phyloP scores from a whole-genome alignment of 306 rosid species.

The Astragalus membranaceus region DNA sequence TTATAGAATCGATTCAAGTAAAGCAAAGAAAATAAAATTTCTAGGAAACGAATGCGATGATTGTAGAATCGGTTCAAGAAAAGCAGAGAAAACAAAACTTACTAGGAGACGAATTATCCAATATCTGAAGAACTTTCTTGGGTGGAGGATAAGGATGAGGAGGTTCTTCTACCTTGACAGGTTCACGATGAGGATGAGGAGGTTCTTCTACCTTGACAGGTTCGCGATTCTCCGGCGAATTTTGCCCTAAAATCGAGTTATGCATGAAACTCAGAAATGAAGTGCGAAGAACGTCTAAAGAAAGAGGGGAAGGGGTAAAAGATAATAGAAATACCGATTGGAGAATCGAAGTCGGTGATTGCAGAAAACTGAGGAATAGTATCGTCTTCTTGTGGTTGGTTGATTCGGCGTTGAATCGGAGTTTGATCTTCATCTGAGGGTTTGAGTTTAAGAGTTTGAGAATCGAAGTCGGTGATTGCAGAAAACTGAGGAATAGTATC shows the following conservation, averaged over 20 bases:
- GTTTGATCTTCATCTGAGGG: conserved; percentile 15
- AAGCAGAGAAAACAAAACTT: not conserved
- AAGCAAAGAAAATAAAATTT: not conserved
- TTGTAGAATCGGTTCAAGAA: not conserved
- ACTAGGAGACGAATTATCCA: conserved; percentile 25
- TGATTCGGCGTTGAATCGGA: conserved; percentile 9
- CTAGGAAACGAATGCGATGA: too few species aligned
- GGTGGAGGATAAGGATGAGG: not conserved
- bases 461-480: conserved; percentile 47
- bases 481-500: conserved; percentile 41
- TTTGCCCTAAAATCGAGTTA: conserved; percentile 13
- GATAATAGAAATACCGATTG: conserved; percentile 22
- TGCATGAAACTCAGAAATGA: not conserved
- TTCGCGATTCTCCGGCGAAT: conserved; percentile 10
- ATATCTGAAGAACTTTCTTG: conserved; percentile 9
- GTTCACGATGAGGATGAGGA: not conserved
- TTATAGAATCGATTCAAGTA: not conserved
- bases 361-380: conserved; percentile 44
- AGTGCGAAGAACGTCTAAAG: not conserved
- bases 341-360: conserved; percentile 46
- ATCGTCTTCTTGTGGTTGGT: not conserved
- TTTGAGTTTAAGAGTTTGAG: conserved; percentile 39
- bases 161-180: conserved; percentile 18
- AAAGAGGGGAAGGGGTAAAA: not conserved
- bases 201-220: conserved; percentile 20